Conservation (phyloP, 2,329 filamentous ascomycete genomes). For the Phaeosphaeriaceae sp. region DNA sequence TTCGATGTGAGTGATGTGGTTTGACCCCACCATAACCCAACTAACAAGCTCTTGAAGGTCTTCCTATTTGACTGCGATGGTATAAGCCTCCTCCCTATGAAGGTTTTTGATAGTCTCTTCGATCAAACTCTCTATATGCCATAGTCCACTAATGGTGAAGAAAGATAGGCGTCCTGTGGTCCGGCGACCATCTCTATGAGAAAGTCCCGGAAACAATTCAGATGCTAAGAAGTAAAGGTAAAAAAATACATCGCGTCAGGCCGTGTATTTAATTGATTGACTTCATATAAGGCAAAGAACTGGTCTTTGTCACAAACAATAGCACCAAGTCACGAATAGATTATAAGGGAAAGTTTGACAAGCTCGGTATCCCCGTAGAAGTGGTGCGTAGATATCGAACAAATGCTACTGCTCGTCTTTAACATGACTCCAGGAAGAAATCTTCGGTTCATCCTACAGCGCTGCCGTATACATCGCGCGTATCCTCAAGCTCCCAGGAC, state of each 20-base stretch:
- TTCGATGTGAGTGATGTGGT: slow-evolving; percentile 77
- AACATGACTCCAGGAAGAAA: slow-evolving; percentile 69
- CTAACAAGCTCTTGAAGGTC: slow-evolving; percentile 61
- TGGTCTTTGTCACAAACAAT: slow-evolving; percentile 98
- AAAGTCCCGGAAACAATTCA: slow-evolving; percentile 85
- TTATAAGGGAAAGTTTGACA: slow-evolving; percentile 89
- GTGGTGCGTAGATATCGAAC: slow-evolving; percentile 55
- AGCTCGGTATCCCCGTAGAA: slow-evolving; percentile 77
- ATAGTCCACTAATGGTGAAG: slow-evolving; percentile 47
- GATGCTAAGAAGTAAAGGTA: slow-evolving; percentile 81
- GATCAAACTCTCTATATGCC: background rate
- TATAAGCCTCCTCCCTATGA: slow-evolving; percentile 50
- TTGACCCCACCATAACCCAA: background rate
- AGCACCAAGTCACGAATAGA: slow-evolving; percentile 93
- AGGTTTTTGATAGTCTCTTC: background rate
- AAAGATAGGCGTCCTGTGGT: slow-evolving; percentile 89
- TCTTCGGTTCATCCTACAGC: slow-evolving; percentile 95
- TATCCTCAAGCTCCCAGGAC: slow-evolving; percentile 78
- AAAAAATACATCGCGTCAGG: background rate
- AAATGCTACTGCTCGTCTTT: background rate
- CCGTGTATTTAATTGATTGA: background rate
- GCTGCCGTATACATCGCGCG: slow-evolving; percentile 94
- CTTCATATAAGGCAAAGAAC: slow-evolving; percentile 72
- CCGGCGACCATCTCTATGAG: slow-evolving; percentile 87
- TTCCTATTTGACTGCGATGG: slow-evolving; percentile 98